phyloP scores from a whole-genome alignment of 257 asterid genomes.

The Phtheirospermum japonicum region DNA sequence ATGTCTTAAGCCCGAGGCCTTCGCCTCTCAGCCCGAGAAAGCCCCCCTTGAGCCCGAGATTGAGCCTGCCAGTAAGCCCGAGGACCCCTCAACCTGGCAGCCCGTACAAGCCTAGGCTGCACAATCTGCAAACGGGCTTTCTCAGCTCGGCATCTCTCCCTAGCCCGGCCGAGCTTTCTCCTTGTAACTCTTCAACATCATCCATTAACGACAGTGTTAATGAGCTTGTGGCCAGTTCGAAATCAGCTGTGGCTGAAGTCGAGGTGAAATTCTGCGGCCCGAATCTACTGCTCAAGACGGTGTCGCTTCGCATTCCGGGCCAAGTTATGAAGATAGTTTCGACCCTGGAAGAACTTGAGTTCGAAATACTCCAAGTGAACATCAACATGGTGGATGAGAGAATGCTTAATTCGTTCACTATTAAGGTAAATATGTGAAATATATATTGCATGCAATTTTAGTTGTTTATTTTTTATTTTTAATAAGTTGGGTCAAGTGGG shows the following conservation, averaged over 20 bases:
- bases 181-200: slow-evolving; percentile 51
- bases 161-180: slow-evolving; percentile 48
- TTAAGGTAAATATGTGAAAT: slow-evolving; percentile 51
- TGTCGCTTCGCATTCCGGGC: slow-evolving; percentile 63
- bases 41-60: slow-evolving; percentile 52
- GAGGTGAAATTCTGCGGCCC: slow-evolving; percentile 86
- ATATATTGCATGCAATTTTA: neutral
- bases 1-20: slow-evolving; percentile 62
- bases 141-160: slow-evolving; percentile 33
- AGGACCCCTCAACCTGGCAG: slow-evolving; percentile 76
- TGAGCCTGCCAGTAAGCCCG: slow-evolving; percentile 21
- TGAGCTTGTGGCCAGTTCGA: slow-evolving; percentile 80
- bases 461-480: too few species aligned
- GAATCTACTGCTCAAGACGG: slow-evolving; percentile 64
- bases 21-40: neutral
- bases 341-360: slow-evolving; percentile 61
- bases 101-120: slow-evolving; percentile 56
- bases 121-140: slow-evolving; percentile 29
- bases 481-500: too few species aligned
- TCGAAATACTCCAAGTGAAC: slow-evolving; percentile 74
- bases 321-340: slow-evolving; percentile 64
- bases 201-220: slow-evolving; percentile 47
- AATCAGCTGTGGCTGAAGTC: slow-evolving; percentile 76
- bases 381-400: slow-evolving; percentile 62
- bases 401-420: slow-evolving; percentile 75